phyloP scores from a whole-genome alignment of 2,329 filamentous ascomycete genomes.

The Aspergillus latus region DNA sequence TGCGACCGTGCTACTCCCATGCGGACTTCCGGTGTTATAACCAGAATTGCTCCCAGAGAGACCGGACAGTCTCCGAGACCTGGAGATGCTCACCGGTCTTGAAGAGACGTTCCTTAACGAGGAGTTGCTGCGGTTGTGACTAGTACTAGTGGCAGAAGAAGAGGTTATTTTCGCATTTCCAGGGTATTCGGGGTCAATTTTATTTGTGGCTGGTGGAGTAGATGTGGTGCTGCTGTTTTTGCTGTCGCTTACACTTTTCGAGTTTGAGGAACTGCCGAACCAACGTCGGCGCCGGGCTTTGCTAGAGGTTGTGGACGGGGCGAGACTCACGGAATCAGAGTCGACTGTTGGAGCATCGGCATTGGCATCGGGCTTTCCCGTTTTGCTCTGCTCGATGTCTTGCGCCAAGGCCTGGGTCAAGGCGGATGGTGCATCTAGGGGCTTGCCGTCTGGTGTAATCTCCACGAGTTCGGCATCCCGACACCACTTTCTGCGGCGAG shows the following conservation, averaged over 20 bases:
- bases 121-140: constrained; percentile 14
- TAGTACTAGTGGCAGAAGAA: constrained; percentile 13
- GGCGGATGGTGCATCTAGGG: constrained; percentile 42
- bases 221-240: constrained; percentile 24
- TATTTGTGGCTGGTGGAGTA: constrained; percentile 17
- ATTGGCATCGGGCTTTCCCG: constrained; percentile 15
- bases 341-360: constrained; percentile 22
- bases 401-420: constrained; percentile 30
- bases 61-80: constrained; percentile 29
- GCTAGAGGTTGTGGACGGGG: constrained; percentile 31
- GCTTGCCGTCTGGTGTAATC: constrained; percentile 50
- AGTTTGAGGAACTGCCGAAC: constrained; percentile 31
- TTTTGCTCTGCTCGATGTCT: constrained; percentile 22
- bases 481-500: constrained; percentile 90
- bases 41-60: constrained; percentile 22
- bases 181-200: constrained; percentile 23
- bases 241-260: constrained; percentile 32
- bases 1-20: constrained; percentile 26
- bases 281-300: constrained; percentile 38
- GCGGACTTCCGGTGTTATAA: constrained; percentile 12
- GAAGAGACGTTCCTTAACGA: constrained; percentile 22
- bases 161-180: constrained; percentile 23
- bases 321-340: constrained; percentile 28
- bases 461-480: constrained; percentile 95
- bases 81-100: constrained; percentile 34